Conservation (phyloP, 805 yeast species). For the Candida verbasci region DNA sequence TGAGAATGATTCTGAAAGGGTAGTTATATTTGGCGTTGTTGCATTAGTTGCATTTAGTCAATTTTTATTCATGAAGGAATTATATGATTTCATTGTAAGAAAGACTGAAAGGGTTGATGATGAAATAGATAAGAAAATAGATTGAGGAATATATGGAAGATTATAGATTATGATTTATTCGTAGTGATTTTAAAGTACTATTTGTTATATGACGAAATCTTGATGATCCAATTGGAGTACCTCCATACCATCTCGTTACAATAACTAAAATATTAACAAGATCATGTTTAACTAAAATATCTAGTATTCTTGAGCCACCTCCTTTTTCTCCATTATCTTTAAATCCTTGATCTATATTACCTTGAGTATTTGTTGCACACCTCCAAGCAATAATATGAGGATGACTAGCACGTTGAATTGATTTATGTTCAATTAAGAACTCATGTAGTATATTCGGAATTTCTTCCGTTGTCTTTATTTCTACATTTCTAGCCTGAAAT, state of each 20-base stretch:
- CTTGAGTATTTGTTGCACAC: slow-evolving; percentile 12
- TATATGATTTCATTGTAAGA: slow-evolving; percentile 18
- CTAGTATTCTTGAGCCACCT: slow-evolving; percentile 57
- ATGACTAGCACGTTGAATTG: slow-evolving; percentile 58
- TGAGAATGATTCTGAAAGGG: slow-evolving; percentile 36
- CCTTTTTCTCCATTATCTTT: slow-evolving; percentile 74
- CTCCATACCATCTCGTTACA: slow-evolving; percentile 82
- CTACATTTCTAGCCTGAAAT: slow-evolving; percentile 60
- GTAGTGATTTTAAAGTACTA: slow-evolving; percentile 7
- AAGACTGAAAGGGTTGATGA: slow-evolving; percentile 10
- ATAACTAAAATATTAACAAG: slow-evolving; percentile 56
- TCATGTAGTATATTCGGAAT: slow-evolving; percentile 39
- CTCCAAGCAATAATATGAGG: slow-evolving; percentile 76
- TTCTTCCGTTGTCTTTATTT: slow-evolving; percentile 34
- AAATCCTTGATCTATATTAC: slow-evolving; percentile 49
- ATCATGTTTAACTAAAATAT: slow-evolving; percentile 45
- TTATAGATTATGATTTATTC: slow-evolving; percentile 5
- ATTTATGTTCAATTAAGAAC: slow-evolving; percentile 43
- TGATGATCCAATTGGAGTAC: slow-evolving; percentile 65
- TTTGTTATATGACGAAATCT: slow-evolving; percentile 58
- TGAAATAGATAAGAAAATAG: slow-evolving; percentile 9
- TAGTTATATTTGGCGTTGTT: slow-evolving; percentile 46
- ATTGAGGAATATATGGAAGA: neutral
- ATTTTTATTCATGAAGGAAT: slow-evolving; percentile 23
- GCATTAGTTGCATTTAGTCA: slow-evolving; percentile 27